Conservation (phyloP, 345 rosid species). For the Brassica nigra region DNA sequence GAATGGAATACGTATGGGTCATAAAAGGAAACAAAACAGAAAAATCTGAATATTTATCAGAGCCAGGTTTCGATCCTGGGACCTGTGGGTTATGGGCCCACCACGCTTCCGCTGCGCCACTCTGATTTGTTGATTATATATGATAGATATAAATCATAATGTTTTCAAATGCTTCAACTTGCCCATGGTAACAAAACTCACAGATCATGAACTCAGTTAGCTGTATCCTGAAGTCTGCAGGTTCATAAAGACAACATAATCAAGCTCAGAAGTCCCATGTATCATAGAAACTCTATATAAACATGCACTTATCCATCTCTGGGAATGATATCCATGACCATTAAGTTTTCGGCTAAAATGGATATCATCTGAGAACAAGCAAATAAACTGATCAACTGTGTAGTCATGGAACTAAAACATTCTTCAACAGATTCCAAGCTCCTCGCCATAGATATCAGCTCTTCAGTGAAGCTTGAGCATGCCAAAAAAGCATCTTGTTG, state of each 20-base stretch:
- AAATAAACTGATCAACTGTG: constrained; percentile 50
- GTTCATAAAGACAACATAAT: neutral
- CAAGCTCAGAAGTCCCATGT: neutral
- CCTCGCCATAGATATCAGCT: constrained; percentile 53
- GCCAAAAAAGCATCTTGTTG: constrained; percentile 18
- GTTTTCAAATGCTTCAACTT: constrained; percentile 54
- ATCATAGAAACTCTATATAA: constrained; percentile 38
- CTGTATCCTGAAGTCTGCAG: constrained; percentile 66
- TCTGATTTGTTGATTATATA: constrained; percentile 35
- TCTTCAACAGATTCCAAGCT: constrained; percentile 59
- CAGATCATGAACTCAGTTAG: constrained; percentile 68
- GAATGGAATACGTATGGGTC: neutral
- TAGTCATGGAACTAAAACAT: constrained; percentile 53
- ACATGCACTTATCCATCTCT: constrained; percentile 61
- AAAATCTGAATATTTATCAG: constrained; percentile 20
- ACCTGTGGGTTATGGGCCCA: constrained; percentile 90
- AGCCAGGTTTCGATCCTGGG: constrained; percentile 86
- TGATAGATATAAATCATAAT: no score
- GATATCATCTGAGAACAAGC: constrained; percentile 68
- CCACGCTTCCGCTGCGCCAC: constrained; percentile 78
- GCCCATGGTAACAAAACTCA: constrained; percentile 68
- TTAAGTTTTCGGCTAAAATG: constrained; percentile 60
- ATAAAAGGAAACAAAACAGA: neutral
- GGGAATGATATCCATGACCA: constrained; percentile 64
- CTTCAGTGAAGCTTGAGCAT: constrained; percentile 57